Conservation (phyloP, 108 stramenopile genomes). For the Fragilaria radians region DNA sequence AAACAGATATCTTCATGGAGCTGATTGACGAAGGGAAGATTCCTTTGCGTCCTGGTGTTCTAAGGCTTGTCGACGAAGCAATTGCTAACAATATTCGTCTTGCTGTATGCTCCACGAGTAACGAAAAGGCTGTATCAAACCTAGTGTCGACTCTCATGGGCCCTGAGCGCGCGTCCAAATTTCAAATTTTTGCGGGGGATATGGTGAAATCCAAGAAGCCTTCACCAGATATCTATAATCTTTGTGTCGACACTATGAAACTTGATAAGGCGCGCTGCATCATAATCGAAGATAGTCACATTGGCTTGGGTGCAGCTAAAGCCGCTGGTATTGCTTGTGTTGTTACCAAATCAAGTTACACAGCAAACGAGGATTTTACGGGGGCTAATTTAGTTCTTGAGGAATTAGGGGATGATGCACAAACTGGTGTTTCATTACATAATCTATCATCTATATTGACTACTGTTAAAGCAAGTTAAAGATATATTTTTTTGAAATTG, state of each 20-base stretch:
- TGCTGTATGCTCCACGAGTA: slow-evolving; percentile 88
- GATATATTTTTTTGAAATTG: too few relatives aligned
- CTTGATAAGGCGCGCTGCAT: slow-evolving; percentile 58
- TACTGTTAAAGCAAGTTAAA: too few relatives aligned
- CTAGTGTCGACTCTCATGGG: slow-evolving; percentile 77
- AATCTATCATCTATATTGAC: slow-evolving; percentile 51
- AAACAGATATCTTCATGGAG: slow-evolving; percentile 78
- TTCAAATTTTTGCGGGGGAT: slow-evolving; percentile 86
- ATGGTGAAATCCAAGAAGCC: slow-evolving; percentile 85
- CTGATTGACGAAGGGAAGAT: slow-evolving; percentile 72
- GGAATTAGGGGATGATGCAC: slow-evolving; percentile 66
- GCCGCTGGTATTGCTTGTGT: slow-evolving; percentile 73
- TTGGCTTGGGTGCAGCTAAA: slow-evolving; percentile 83
- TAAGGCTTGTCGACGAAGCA: slow-evolving; percentile 85
- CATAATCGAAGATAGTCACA: slow-evolving; percentile 83
- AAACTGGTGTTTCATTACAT: slow-evolving; percentile 48
- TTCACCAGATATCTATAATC: slow-evolving; percentile 79
- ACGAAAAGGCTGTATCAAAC: slow-evolving; percentile 77
- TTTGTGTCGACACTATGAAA: slow-evolving; percentile 57
- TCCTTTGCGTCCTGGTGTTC: slow-evolving; percentile 65
- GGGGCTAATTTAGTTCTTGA: slow-evolving; percentile 79
- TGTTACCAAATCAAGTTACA: slow-evolving; percentile 86
- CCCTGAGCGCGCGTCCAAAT: slow-evolving; percentile 45
- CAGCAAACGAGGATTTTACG: slow-evolving; percentile 80
- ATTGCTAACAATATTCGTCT: slow-evolving; percentile 73